Evolutionary conservation across 2,329 filamentous ascomycete genomes (phyloP).

Genomic region (Nemania abortiva): DNA sequence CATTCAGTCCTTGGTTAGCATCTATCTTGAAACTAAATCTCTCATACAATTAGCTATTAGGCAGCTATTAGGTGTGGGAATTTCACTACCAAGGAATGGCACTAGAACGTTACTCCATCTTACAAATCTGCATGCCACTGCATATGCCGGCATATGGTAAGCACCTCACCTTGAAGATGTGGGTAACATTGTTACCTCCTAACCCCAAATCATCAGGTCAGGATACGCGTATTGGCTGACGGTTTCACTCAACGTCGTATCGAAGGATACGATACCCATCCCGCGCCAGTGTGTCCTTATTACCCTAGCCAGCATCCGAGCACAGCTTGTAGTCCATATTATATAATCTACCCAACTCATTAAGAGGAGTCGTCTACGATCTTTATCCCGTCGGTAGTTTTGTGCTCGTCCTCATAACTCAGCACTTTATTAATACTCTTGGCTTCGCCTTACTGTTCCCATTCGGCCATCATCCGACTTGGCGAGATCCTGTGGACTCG

Average conservation of each 20-base stretch:
- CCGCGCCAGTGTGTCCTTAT: background rate
- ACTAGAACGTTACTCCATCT: background rate
- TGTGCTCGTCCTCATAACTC: background rate
- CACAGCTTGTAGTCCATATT: background rate
- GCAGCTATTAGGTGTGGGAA: no score
- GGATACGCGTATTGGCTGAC: background rate
- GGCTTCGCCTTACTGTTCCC: background rate
- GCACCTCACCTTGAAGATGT: conserved; percentile 11
- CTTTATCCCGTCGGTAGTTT: background rate
- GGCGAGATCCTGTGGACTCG: background rate
- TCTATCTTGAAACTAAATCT: no score
- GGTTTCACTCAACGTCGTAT: background rate
- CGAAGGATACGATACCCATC: conserved; percentile 1
- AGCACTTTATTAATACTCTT: background rate
- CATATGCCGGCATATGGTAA: background rate
- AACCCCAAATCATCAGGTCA: background rate
- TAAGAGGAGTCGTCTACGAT: background rate
- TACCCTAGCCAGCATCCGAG: background rate
- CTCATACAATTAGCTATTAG: no score
- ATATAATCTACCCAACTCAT: background rate
- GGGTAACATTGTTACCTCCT: background rate
- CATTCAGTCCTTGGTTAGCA: no score
- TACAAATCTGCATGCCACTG: conserved; percentile 2
- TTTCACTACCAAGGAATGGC: no score
- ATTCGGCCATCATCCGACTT: background rate